A percentile compares a stretch with the other conserved stretches of the same genome.
phyloP scores from a whole-genome alignment of 2,329 filamentous ascomycete genomes.

The Thelonectria blattea region DNA sequence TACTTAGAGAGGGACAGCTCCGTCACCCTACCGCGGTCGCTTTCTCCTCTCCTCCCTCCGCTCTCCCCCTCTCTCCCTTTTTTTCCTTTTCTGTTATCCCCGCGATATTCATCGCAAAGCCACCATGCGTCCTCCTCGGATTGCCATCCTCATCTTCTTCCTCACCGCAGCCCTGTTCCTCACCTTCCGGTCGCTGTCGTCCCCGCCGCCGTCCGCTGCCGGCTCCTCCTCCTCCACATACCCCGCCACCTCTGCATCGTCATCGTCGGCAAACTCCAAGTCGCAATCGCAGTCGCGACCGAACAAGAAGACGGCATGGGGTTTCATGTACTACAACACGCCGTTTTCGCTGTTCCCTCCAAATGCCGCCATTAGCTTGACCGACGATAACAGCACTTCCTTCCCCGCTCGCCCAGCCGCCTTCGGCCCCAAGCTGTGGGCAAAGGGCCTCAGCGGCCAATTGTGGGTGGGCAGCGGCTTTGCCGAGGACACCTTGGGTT shows the following conservation, averaged over 20 bases:
- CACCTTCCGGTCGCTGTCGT: conserved; percentile 58
- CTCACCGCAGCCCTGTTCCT: conserved; percentile 60
- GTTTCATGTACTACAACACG: conserved; percentile 72
- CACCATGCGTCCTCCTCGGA: conserved; percentile 20
- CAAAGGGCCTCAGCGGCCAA: conserved; percentile 81
- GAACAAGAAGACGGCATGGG: conserved; percentile 39
- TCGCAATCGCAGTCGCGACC: conserved; percentile 9
- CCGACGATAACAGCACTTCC: conserved; percentile 97
- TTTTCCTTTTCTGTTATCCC: neutral
- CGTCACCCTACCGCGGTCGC: conserved; percentile 4
- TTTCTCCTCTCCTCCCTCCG: neutral
- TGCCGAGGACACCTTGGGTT: conserved; percentile 72
- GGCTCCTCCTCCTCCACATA: conserved; percentile 33
- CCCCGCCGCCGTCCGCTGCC: conserved; percentile 40
- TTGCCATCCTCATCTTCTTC: conserved; percentile 58
- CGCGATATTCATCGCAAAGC: neutral
- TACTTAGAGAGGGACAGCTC: conserved; percentile 10
- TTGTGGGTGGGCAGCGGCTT: conserved; percentile 95
- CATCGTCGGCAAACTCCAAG: conserved; percentile 17
- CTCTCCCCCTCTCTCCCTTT: neutral
- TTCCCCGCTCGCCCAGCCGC: conserved; percentile 93
- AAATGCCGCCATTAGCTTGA: conserved; percentile 93
- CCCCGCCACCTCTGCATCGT: conserved; percentile 35
- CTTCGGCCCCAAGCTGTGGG: conserved; percentile 82
- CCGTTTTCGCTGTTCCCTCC: conserved; percentile 92